Conservation (phyloP, 1,284 basidiomycete species). For the Amylostereum chailletii region DNA sequence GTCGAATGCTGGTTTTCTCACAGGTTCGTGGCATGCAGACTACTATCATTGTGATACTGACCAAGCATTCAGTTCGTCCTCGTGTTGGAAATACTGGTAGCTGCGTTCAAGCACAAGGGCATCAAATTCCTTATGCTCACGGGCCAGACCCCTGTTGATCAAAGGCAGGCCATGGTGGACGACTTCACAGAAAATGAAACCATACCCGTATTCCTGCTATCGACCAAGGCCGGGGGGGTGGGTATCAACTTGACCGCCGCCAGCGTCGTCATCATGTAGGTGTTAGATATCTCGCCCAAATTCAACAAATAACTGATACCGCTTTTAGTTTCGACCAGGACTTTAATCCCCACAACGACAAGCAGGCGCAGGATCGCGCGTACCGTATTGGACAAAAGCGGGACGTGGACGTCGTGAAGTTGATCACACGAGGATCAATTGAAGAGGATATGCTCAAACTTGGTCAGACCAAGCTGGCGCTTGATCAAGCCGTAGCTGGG, state of each 20-base stretch:
- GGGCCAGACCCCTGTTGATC: conserved; percentile 90
- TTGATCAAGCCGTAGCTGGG: conserved; percentile 89
- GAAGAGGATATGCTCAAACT: conserved; percentile 94
- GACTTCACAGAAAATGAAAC: conserved; percentile 90
- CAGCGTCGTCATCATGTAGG: conserved; percentile 84
- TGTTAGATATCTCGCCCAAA: conserved; percentile 4
- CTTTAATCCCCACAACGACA: conserved; percentile 90
- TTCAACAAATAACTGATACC: no score
- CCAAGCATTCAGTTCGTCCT: conserved; percentile 71
- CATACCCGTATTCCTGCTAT: conserved; percentile 92
- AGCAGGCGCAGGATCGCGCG: conserved; percentile 94
- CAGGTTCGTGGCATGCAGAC: conserved; percentile 44
- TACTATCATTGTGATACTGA: neutral
- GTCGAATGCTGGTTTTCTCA: conserved; percentile 90
- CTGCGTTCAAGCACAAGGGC: conserved; percentile 71
- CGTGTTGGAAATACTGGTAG: conserved; percentile 87
- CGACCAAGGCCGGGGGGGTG: conserved; percentile 93
- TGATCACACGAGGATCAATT: conserved; percentile 90
- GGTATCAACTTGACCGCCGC: conserved; percentile 90
- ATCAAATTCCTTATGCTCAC: conserved; percentile 86
- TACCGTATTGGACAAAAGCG: conserved; percentile 96
- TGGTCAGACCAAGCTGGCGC: conserved; percentile 81
- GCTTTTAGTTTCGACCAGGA: conserved; percentile 85
- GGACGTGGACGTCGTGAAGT: conserved; percentile 86
- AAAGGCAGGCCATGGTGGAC: conserved; percentile 90